Evolutionary conservation across 2,329 filamentous ascomycete species (phyloP), one percentile per base, ranked within the genome.

Genomic region (Trichoderma sp.): DNA sequence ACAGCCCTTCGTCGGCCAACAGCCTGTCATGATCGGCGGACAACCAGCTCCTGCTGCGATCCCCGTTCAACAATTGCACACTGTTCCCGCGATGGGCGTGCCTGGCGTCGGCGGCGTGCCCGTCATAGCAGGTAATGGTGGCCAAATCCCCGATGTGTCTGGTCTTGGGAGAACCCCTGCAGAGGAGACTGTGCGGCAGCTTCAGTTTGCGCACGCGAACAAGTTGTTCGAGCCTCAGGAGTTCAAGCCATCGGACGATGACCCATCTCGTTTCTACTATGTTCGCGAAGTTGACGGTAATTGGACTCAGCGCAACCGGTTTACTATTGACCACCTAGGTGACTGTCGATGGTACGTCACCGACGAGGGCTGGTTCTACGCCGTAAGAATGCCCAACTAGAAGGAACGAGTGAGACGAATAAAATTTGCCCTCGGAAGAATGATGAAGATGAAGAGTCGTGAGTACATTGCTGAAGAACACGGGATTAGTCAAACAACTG

Each of bases 201-300:
- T 84, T 58, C 80, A 86, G 75, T 84, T 86, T 73, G 85, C 86
- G n/a, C 77, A 84, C 72, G 78, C 81, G 74, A 86, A 86, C 78
- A 82, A 83, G 74, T 81, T 86, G 74, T 84, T 86, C 74, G 85
- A 88, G 78, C 85, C 87, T 17, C 88, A 91, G 82, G 88, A 90
- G 75, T 88, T 90, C 77, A 88, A 89, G 79, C 89, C 89, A 2
- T 84, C 85, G 23, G 88, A 91, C 76, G 85, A 88, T 74, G 86
- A 90, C 79, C 85, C 86, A 50, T 84, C 83, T 58, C 87, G 88
- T 73, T 86, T 88, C 81, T 91, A 91, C 81, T 88, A 85, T 81
- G 84, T 87, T 75, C 86, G 88, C 71, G 88, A 91, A 80, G 80
- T 87, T 74, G 88, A 91, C 79, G 86, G 87, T 64, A 84, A 86